Conservation (phyloP, 352 stramenopile species). For the Phytophthora pluvialis region DNA sequence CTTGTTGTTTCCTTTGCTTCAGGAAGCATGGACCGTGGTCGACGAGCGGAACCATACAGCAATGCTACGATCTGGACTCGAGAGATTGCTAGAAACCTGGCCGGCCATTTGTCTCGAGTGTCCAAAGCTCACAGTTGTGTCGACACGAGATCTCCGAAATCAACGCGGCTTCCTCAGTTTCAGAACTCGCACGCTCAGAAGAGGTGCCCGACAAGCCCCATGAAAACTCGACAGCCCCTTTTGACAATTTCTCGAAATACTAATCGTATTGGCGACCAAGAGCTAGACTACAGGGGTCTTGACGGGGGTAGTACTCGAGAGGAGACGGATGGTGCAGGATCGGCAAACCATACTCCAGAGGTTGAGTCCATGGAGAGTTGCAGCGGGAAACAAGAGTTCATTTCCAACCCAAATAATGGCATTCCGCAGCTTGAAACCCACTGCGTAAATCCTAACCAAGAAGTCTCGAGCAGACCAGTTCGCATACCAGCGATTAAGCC, state of each 20-base stretch:
- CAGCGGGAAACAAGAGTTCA: slow-evolving; percentile 4
- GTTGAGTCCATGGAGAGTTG: neutral
- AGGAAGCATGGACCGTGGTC: slow-evolving; percentile 66
- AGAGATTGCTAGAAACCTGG: slow-evolving; percentile 74
- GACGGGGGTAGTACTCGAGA: slow-evolving; percentile 21
- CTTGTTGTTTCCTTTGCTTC: neutral
- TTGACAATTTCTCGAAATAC: slow-evolving; percentile 5
- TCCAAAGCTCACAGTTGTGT: slow-evolving; percentile 78
- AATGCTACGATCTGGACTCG: slow-evolving; percentile 81
- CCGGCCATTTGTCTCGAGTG: slow-evolving; percentile 67
- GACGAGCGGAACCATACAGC: slow-evolving; percentile 78
- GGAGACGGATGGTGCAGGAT: slow-evolving; percentile 14
- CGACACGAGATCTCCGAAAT: slow-evolving; percentile 72
- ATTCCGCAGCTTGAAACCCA: slow-evolving; percentile 4
- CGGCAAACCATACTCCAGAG: slow-evolving; percentile 4
- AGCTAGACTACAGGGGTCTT: slow-evolving; percentile 4
- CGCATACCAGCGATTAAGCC: slow-evolving; percentile 25
- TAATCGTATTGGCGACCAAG: slow-evolving; percentile 14
- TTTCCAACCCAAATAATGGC: neutral
- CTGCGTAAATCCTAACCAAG: slow-evolving; percentile 22
- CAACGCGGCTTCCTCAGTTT: slow-evolving; percentile 53
- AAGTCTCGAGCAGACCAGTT: slow-evolving; percentile 9
- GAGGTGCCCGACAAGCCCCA: slow-evolving; percentile 51
- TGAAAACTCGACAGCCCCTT: slow-evolving; percentile 42
- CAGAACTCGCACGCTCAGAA: slow-evolving; percentile 47